A percentile compares a stretch with the other conserved stretches of the same genome.
These are phyloP conservation scores for Xylaria palmicola DNA, from an alignment of 495 filamentous ascomycete genomes.

Conservation along the genomic window DNA sequence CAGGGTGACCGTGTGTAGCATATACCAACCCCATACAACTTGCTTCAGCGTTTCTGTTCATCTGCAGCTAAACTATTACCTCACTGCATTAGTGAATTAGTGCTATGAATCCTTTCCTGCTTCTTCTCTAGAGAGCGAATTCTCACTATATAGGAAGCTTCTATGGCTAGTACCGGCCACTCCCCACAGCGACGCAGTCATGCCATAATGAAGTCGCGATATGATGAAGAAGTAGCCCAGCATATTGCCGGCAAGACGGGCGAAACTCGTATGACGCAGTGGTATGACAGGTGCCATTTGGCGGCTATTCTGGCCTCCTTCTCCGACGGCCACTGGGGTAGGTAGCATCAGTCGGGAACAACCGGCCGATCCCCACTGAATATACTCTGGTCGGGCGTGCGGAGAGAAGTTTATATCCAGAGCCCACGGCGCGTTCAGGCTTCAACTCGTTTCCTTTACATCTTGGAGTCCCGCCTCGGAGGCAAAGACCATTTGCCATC, in stretches of 20 bases:
- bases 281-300: constrained; percentile 1
- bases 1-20: no score
- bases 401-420: constrained; percentile 4
- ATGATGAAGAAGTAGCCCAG: background rate
- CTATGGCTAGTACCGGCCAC: no score
- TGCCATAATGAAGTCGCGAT: background rate
- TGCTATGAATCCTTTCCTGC: no score
- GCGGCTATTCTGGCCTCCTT: constrained; percentile 8
- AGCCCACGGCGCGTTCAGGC: background rate
- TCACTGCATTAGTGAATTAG: no score
- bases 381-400: background rate
- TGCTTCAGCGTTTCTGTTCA: no score
- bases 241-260: background rate
- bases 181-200: no score
- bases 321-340: constrained; percentile 1
- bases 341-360: constrained; percentile 12
- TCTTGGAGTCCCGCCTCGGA: no score
- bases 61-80: no score
- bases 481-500: no score
- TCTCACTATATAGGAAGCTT: no score
- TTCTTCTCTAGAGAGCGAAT: no score
- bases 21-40: no score
- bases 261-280: constrained; percentile 5
- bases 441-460: background rate
- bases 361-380: constrained; percentile 11